These are phyloP conservation scores for Scheffersomyces stambukii DNA, from an alignment of 1,139 yeast species.

Conservation along the genomic window DNA sequence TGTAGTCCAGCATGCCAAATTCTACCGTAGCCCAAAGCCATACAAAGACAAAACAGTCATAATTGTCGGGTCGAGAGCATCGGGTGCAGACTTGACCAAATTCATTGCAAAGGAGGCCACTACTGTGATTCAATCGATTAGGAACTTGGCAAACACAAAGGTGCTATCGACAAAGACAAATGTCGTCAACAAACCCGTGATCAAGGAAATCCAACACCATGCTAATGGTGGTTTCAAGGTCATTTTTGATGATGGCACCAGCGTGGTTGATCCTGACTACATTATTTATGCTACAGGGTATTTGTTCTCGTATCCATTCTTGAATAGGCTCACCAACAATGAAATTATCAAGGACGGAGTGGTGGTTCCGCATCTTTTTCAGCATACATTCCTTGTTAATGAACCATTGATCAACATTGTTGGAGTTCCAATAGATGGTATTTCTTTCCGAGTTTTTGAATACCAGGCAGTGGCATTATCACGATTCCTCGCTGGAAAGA, in stretches of 20 bases:
- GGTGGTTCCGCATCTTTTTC: constrained; percentile 26
- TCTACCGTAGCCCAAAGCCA: constrained; percentile 23
- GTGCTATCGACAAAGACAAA: constrained; percentile 15
- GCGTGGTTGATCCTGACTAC: constrained; percentile 26
- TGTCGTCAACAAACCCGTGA: constrained; percentile 20
- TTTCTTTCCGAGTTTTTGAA: constrained; percentile 38
- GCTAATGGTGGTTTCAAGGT: constrained; percentile 18
- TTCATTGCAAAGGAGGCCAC: constrained; percentile 20
- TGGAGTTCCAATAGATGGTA: constrained; percentile 42
- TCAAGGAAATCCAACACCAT: constrained; percentile 13
- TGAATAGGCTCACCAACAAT: constrained; percentile 22
- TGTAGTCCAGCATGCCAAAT: constrained; percentile 38
- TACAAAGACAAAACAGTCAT: constrained; percentile 29
- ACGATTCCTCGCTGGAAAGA: constrained; percentile 30
- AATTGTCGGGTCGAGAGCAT: constrained; percentile 42
- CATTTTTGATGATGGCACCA: constrained; percentile 25
- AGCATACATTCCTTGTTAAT: constrained; percentile 33
- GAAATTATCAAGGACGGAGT: constrained; percentile 26
- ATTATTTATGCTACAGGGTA: constrained; percentile 45
- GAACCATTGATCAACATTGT: constrained; percentile 36
- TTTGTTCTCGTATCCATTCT: constrained; percentile 39
- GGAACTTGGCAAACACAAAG: constrained; percentile 15
- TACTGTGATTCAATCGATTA: constrained; percentile 25
- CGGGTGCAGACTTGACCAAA: constrained; percentile 39
- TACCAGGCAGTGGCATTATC: constrained; percentile 36